A percentile compares a stretch with the other conserved stretches of the same genome.
Evolutionary conservation across 2,329 filamentous ascomycete species (phyloP).

Genomic region (Stachybotrys chlorohalonatus): DNA sequence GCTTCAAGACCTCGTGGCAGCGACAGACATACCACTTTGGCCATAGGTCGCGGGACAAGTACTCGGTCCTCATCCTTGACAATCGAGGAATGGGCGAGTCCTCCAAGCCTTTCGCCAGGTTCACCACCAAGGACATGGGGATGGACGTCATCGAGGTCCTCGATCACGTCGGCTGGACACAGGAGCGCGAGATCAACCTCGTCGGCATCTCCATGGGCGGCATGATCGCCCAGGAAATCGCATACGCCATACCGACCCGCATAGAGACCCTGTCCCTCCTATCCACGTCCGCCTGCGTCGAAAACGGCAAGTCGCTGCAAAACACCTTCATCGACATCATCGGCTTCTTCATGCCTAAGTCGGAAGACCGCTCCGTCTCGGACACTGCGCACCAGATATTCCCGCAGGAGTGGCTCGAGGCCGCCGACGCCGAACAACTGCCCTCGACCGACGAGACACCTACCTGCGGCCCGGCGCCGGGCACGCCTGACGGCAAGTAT

Average conservation of each 20-base stretch:
- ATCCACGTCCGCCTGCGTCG: slow-evolving; percentile 51
- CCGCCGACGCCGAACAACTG: slow-evolving; percentile 48
- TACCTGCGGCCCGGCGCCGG: slow-evolving; percentile 20
- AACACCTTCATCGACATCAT: slow-evolving; percentile 54
- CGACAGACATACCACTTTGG: slow-evolving; percentile 76
- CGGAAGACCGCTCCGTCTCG: slow-evolving; percentile 55
- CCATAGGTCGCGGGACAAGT: slow-evolving; percentile 56
- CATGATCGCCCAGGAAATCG: slow-evolving; percentile 85
- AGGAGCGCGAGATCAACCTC: slow-evolving; percentile 48
- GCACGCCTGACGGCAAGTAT: slow-evolving; percentile 25
- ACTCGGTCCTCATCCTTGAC: slow-evolving; percentile 69
- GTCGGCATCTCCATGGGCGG: slow-evolving; percentile 78
- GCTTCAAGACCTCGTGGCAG: slow-evolving; percentile 63
- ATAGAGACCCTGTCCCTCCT: slow-evolving; percentile 49
- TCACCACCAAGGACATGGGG: slow-evolving; percentile 81
- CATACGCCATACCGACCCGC: slow-evolving; percentile 39
- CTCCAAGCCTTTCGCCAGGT: slow-evolving; percentile 67
- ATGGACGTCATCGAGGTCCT: slow-evolving; percentile 63
- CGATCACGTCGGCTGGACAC: slow-evolving; percentile 60
- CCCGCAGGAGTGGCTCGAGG: slow-evolving; percentile 49
- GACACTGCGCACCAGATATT: slow-evolving; percentile 61
- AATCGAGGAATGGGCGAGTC: slow-evolving; percentile 79
- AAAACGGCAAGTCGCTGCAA: slow-evolving; percentile 51
- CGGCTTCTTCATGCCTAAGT: slow-evolving; percentile 58
- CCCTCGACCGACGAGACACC: slow-evolving; percentile 35